Conservation (phyloP, 208 protist genomes). For the Trypanosomatidae sp. region DNA sequence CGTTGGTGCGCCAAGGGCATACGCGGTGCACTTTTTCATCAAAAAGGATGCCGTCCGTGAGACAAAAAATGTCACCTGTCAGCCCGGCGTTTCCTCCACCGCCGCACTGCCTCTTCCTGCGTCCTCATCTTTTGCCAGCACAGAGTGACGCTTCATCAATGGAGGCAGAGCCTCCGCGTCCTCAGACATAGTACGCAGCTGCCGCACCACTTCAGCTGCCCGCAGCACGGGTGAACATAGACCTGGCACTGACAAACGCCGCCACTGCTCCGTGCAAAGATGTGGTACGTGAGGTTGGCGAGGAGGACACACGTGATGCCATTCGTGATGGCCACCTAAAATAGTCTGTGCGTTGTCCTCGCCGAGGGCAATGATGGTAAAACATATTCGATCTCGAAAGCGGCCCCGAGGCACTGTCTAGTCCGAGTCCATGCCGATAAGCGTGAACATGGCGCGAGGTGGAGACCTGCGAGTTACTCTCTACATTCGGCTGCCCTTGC, state of each 20-base stretch:
- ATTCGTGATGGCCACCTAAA: not conserved
- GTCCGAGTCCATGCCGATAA: not conserved
- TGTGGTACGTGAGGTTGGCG: not conserved
- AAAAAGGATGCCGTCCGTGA: not conserved
- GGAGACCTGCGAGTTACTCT: not conserved
- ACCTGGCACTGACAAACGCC: not conserved
- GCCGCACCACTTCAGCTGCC: not conserved
- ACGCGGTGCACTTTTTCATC: not conserved
- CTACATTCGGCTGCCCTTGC: not conserved
- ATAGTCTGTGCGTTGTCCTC: not conserved
- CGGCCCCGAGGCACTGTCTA: not conserved
- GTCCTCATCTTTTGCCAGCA: not conserved
- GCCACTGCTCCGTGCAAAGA: not conserved
- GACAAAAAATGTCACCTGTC: not conserved
- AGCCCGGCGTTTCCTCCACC: not conserved
- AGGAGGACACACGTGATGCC: not conserved
- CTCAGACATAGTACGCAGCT: not conserved
- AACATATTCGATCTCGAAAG: not conserved
- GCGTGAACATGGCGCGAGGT: not conserved
- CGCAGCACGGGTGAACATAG: not conserved
- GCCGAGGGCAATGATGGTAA: not conserved
- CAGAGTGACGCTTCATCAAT: not conserved
- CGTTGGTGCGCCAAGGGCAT: not conserved
- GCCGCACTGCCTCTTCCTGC: not conserved
- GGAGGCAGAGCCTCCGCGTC: not conserved